Evolutionary conservation across 441 rosid species (phyloP).

Genomic region (Codiaeum variegatum): DNA sequence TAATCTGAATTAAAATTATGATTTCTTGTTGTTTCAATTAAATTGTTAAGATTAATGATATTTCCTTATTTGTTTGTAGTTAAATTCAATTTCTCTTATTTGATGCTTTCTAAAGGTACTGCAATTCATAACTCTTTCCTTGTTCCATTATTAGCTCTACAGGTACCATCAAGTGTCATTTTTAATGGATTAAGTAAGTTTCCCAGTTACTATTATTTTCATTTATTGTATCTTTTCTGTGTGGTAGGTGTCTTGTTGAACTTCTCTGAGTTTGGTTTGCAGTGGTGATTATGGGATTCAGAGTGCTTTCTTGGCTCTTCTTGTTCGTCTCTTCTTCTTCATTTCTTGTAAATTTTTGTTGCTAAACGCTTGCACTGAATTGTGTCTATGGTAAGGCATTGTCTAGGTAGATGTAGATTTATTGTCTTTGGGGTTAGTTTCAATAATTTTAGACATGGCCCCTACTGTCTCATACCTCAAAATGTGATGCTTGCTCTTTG

Average conservation of each 20-base stretch:
- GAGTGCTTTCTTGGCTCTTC: conserved; percentile 77
- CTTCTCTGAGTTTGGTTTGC: conserved; percentile 28
- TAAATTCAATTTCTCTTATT: conserved; percentile 23
- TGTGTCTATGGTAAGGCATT: neutral
- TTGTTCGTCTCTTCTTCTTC: conserved; percentile 74
- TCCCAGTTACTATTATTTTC: neutral
- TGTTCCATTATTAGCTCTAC: conserved; percentile 74
- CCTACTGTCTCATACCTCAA: neutral
- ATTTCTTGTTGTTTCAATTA: neutral
- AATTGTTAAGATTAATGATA: neutral
- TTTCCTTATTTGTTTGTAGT: neutral
- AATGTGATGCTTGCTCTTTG: neutral
- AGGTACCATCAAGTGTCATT: conserved; percentile 58
- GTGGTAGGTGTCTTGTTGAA: conserved; percentile 13
- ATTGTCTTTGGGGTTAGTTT: neutral
- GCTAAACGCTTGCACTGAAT: conserved; percentile 4
- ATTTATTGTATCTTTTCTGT: neutral
- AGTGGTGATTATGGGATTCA: conserved; percentile 93
- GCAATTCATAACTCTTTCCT: conserved; percentile 68
- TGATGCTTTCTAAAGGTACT: conserved; percentile 76
- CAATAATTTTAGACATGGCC: neutral
- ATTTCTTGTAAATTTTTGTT: conserved; percentile 57
- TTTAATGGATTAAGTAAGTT: conserved; percentile 85
- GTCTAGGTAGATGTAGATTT: neutral
- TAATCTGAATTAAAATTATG: too few species aligned